Conservation (phyloP, 225 moss, liverwort and hornwort genomes). For the Asterella californica region DNA sequence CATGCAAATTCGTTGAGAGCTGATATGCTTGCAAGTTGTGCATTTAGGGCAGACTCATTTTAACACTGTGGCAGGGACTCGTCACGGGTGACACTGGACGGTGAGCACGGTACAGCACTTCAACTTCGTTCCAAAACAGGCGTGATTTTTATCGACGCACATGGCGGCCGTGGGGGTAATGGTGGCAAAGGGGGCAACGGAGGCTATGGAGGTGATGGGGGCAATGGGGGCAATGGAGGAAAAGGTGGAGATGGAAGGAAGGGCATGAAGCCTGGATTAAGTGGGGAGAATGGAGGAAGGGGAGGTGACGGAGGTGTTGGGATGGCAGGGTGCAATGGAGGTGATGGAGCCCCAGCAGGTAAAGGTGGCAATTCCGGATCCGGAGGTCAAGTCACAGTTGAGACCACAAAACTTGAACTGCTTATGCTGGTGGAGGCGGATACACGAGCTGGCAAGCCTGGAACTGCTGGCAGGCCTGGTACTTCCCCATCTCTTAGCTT, state of each 20-base stretch:
- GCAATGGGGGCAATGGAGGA: slow-evolving; percentile 43
- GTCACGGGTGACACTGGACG: slow-evolving; percentile 28
- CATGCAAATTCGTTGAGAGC: background rate
- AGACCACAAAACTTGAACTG: slow-evolving; percentile 36
- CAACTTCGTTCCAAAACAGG: slow-evolving; percentile 31
- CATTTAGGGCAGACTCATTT: background rate
- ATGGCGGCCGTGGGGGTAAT: slow-evolving; percentile 47
- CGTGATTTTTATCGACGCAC: slow-evolving; percentile 33
- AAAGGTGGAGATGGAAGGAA: slow-evolving; percentile 42
- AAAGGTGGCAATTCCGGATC: slow-evolving; percentile 49
- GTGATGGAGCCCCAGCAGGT: slow-evolving; percentile 35
- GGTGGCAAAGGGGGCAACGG: slow-evolving; percentile 45
- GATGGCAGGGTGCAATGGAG: slow-evolving; percentile 35
- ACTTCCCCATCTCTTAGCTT: slow-evolving; percentile 7
- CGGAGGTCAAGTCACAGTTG: slow-evolving; percentile 44
- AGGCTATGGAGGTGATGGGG: slow-evolving; percentile 41
- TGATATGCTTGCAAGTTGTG: background rate
- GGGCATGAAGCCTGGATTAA: slow-evolving; percentile 45
- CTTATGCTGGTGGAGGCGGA: slow-evolving; percentile 49
- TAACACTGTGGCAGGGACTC: slow-evolving; percentile 24
- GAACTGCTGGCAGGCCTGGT: slow-evolving; percentile 46
- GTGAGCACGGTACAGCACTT: slow-evolving; percentile 18
- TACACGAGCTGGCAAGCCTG: slow-evolving; percentile 31
- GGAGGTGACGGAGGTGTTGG: slow-evolving; percentile 44
- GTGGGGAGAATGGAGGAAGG: slow-evolving; percentile 44